Evolutionary conservation across 2,329 filamentous ascomycete species (phyloP), one percentile per base, ranked within the genome.

Genomic region (Alternaria rosae): DNA sequence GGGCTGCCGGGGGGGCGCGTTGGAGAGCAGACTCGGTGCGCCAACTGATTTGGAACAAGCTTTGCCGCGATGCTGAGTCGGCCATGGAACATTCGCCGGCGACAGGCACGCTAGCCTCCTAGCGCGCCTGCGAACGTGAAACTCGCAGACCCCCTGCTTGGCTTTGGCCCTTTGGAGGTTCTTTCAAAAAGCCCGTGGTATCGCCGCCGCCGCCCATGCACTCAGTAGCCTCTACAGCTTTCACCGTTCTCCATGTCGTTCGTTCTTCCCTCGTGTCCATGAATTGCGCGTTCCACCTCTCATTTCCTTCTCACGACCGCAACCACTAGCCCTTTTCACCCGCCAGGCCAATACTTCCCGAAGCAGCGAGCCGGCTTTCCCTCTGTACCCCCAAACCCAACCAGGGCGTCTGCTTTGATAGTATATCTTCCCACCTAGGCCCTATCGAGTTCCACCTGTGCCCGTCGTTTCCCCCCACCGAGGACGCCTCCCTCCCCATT

Each of bases 321-420:
- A 30, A 44, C 42, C 54, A 51, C 55, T 44, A 59, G 57, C n/a
- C 42, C 15, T 3, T 12, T 26, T 38, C 47, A 21, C 57, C 55
- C 17, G 51, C 45, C 42, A 45, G 54, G 53, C 28, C 60, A 47
- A 50, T 35, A 32, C 48, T 64, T 50, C 47, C 60, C 28, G 21
- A 55, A 45, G 28, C 43, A 52, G 55, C 43, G 43, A 26, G 30
- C 41, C 44, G 54, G 41, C 54, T 47, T 47, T 17, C 54, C 30
- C 50, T 21, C 30, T 35, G 47, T 57, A 47, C 56, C 53, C 52
- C 48, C 30, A 50, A 52, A 32, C 42, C 53, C 56, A 30, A 45
- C 63, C 61, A 61, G 57, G 64, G 56, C 57, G 51, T 57, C 50
- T 53, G 57, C 50, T 43, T 48, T 45, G 35, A 20, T 65, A 25